Evolutionary conservation across 371 early-diverging fungal species (phyloP), one percentile per base, ranked within the genome.

Genomic region (Haplosporangium sp.): DNA sequence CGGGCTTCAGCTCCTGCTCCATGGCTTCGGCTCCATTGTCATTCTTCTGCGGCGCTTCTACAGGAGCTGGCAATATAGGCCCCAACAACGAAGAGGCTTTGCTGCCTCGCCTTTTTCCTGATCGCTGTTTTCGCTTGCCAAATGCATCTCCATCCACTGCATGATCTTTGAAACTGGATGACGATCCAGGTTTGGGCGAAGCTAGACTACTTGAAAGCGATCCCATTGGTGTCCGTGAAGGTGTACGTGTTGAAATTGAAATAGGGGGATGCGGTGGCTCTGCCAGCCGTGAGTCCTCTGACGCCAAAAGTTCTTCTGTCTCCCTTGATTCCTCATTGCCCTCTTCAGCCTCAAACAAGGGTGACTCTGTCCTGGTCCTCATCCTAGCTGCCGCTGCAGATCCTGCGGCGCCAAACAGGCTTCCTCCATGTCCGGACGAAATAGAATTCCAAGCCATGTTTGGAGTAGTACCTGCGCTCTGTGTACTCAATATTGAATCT

Each of bases 311-410:
- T 21, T 77, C 79, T 29, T 77, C 65, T 1, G 79, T 72, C 62
- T 77, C 79, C 12, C 69, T 58, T 1, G 72, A 67, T 36, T 77
- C 70, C 23, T 65, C 58, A 45, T 65, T 57, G 18, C 64, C 61
- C n/a, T 72, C 73, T 7, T 72, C 72, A 1, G 60, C 54, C 21
- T 68, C 73, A 52, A 77, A 77, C 0, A 77, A 53, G 5, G 79
- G 79, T 9, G 79, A 77, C 10, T 77, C 79, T 2, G 69, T 72
- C 51, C 55, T 67, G n/a, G 64, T 54, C n/a, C 56, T 53, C 68
- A 71, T 63, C 21, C 72, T 67, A 5, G 64, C 62, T n/a, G 69
- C 60, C 5, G 68, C 21, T 2, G 65, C 69, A 12, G 66, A 59
- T 62, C 70, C 72, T 52, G 60, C 63, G 1, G 67, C 64, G 13